Evolutionary conservation across 805 yeast species (phyloP), one percentile per base, ranked within the genome.

Genomic region (Kuraishia borneana): DNA sequence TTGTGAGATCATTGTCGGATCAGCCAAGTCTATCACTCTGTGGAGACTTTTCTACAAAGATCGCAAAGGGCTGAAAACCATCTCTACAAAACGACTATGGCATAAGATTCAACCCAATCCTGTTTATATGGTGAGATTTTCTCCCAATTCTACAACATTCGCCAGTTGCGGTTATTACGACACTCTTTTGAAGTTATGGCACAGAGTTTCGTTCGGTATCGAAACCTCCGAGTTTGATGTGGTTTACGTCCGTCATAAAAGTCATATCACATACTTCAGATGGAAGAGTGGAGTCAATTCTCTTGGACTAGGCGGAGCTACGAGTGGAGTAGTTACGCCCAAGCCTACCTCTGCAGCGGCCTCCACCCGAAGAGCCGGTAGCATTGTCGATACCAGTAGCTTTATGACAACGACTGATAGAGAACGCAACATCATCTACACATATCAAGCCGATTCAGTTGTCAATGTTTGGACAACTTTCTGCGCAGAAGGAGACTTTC

Each of bases 111-210:
- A 81, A 42, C 74, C 89, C 0, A 63, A 63, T 20, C 80, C 88
- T 0, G 75, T 79, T 1, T 69, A 68, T 40, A 44, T 59, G 32
- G 68, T 76, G 4, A 60, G 63, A 21, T 68, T 83, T 18, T 73
- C 94, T 0, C 73, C 71, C n/a, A 81, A 82, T 42, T 72, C 85
- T 0, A 67, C 68, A 34, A 62, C 76, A 30, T 72, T 87, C 16
- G 81, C 87, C 6, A 68, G 79, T 32, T 65, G 70, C 26, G 76
- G 82, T 0, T 60, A 59, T 27, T 71, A 67, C 49, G 95, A 84
- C 50, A 62, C 63, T 23, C 59, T 81, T 10, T 75, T 83, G 20
- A 84, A 83, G 48, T 62, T 84, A 2, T 88, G 95, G 95, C 65
- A 76, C 35, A 60, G 96, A 33, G 63, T 75, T 6, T 69, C 80